phyloP scores from a whole-genome alignment of 2,329 filamentous ascomycete species.

The Penicillium sp. region DNA sequence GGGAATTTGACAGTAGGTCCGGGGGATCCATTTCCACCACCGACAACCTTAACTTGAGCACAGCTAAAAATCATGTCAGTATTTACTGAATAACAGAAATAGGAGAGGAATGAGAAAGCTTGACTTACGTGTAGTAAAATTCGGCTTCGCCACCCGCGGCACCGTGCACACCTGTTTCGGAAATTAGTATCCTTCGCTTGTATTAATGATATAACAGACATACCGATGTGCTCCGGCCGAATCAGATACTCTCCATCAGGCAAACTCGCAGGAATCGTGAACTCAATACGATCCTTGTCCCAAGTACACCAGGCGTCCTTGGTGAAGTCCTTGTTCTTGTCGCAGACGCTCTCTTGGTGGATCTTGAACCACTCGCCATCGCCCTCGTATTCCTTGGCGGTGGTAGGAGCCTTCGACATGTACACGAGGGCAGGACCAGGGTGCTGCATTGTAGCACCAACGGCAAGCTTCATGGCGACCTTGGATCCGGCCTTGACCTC shows the following conservation, averaged over 20 bases:
- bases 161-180: neutral
- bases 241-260: constrained; percentile 49
- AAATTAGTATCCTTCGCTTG: neutral
- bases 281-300: constrained; percentile 11
- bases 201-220: constrained; percentile 32
- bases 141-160: neutral
- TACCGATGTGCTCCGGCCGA: constrained; percentile 48
- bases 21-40: constrained; percentile 35
- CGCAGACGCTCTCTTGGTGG: constrained; percentile 8
- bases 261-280: constrained; percentile 44
- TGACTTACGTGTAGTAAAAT: neutral
- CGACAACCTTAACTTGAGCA: constrained; percentile 43
- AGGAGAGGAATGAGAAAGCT: neutral
- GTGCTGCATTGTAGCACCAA: constrained; percentile 20
- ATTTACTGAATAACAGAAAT: neutral
- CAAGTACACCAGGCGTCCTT: constrained; percentile 9
- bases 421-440: constrained; percentile 22
- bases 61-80: constrained; percentile 21
- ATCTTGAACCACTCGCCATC: constrained; percentile 23
- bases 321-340: constrained; percentile 5
- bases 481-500: constrained; percentile 15
- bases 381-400: constrained; percentile 13
- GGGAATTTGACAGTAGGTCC: constrained; percentile 14
- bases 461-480: constrained; percentile 18
- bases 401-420: constrained; percentile 21